Percentiles rank a stretch among this genome's conserved stretches.
Evolutionary conservation across 306 rosid species (phyloP).

Genomic region (Quercus bicolor): DNA sequence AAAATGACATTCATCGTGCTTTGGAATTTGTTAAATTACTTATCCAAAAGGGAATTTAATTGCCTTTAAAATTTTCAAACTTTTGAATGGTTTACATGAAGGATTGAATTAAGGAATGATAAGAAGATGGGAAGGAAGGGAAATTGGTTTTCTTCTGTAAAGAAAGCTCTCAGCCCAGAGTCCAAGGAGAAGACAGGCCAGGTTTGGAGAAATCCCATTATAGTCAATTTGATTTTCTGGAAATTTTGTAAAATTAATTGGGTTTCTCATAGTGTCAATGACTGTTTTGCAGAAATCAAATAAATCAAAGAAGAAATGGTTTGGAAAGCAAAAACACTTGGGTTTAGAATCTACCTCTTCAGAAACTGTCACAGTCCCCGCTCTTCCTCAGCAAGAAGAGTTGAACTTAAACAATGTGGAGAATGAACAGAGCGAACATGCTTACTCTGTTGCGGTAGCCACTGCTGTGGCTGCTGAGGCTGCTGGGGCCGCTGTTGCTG

Average conservation of each 20-base stretch:
- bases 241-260: neutral
- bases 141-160: slow-evolving; percentile 89
- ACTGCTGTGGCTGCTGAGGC: slow-evolving; percentile 24
- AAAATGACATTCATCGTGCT: neutral
- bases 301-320: slow-evolving; percentile 93
- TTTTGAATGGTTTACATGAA: slow-evolving; percentile 17
- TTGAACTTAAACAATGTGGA: slow-evolving; percentile 40
- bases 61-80: slow-evolving; percentile 16
- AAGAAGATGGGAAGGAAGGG: slow-evolving; percentile 93
- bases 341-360: slow-evolving; percentile 35
- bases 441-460: slow-evolving; percentile 42
- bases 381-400: slow-evolving; percentile 60
- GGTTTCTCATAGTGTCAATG: slow-evolving; percentile 18
- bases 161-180: slow-evolving; percentile 93
- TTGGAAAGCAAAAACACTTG: slow-evolving; percentile 72
- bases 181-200: slow-evolving; percentile 67
- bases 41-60: neutral
- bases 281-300: slow-evolving; percentile 48
- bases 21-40: neutral
- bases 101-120: slow-evolving; percentile 61
- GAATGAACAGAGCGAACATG: slow-evolving; percentile 43
- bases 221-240: neutral
- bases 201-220: slow-evolving; percentile 37
- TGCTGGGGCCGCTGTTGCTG: slow-evolving; percentile 29
- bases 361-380: slow-evolving; percentile 43